A percentile compares a stretch with the other conserved stretches of the same genome.
Evolutionary conservation across 2,329 filamentous ascomycete species (phyloP).

Genomic region (Curvularia sp.): DNA sequence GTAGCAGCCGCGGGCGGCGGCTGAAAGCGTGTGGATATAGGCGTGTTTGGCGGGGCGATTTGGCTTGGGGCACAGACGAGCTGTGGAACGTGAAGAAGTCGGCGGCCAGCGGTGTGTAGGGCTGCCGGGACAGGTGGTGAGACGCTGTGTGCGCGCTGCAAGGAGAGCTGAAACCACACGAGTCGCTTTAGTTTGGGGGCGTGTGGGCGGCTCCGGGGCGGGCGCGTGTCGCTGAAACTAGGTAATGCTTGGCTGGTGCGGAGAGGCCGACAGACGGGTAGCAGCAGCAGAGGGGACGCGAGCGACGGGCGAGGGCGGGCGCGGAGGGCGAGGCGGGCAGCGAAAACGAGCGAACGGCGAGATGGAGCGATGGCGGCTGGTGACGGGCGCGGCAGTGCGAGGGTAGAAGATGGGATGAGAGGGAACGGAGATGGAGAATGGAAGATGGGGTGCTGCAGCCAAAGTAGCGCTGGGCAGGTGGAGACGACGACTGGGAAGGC

Average conservation of each 20-base stretch:
- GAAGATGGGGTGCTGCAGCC: conserved; percentile 10
- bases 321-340: background rate
- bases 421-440: background rate
- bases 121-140: conserved; percentile 40
- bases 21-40: conserved; percentile 38
- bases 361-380: too few relatives aligned
- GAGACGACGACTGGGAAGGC: conserved; percentile 23
- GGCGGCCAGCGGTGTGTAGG: conserved; percentile 26
- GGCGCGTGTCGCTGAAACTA: conserved; percentile 34
- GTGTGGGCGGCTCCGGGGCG: conserved; percentile 23
- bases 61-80: conserved; percentile 18
- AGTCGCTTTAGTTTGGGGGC: conserved; percentile 17
- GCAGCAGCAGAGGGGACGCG: conserved; percentile 7
- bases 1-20: conserved; percentile 46
- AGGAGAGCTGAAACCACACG: conserved; percentile 29
- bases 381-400: too few relatives aligned
- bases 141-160: conserved; percentile 27
- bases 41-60: conserved; percentile 16
- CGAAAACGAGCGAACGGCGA: conserved; percentile 10
- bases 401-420: background rate
- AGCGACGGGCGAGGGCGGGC: conserved; percentile 2
- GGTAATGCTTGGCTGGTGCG: conserved; percentile 33
- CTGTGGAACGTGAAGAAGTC: conserved; percentile 21
- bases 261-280: conserved; percentile 24
- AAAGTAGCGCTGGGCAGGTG: conserved; percentile 24